Percentiles rank a stretch among this genome's conserved stretches.
Evolutionary conservation across 139 green algal genomes (phyloP).

Genomic region (Nannochloris sp.): DNA sequence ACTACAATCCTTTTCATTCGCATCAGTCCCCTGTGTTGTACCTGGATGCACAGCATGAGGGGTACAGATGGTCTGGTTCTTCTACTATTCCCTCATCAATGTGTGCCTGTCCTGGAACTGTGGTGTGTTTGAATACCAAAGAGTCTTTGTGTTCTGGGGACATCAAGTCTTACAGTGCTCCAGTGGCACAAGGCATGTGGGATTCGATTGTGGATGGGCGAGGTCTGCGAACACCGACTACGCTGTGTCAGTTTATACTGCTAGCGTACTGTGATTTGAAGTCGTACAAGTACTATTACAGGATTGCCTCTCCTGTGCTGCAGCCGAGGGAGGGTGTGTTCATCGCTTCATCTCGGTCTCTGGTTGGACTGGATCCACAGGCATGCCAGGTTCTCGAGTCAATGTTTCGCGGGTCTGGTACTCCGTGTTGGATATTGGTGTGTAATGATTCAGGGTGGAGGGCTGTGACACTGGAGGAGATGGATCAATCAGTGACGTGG

Average conservation of each 20-base stretch:
- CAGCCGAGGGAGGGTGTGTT: conserved; percentile 15
- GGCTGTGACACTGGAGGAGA: no score
- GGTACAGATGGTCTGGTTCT: not conserved
- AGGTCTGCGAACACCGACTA: conserved; percentile 26
- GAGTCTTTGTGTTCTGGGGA: conserved; percentile 56
- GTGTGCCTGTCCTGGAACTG: conserved; percentile 17
- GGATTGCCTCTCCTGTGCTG: conserved; percentile 76
- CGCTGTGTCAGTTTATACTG: conserved; percentile 50
- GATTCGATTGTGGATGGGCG: conserved; percentile 44
- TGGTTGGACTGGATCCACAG: no score
- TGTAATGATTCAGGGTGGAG: no score
- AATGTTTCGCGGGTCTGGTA: no score
- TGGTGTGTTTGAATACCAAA: conserved; percentile 69
- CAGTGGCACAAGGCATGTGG: conserved; percentile 43
- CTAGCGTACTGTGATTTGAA: conserved; percentile 86
- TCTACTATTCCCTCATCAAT: not conserved
- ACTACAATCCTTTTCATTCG: not conserved
- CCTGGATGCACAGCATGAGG: not conserved
- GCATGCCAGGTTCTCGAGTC: no score
- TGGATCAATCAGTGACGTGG: not conserved
- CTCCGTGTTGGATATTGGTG: no score
- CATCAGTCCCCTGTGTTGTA: not conserved
- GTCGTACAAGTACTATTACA: conserved; percentile 75
- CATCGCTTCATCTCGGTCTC: no score
- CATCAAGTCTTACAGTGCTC: conserved; percentile 10